phyloP scores from a whole-genome alignment of 306 rosid species.

The Malus orientalis region DNA sequence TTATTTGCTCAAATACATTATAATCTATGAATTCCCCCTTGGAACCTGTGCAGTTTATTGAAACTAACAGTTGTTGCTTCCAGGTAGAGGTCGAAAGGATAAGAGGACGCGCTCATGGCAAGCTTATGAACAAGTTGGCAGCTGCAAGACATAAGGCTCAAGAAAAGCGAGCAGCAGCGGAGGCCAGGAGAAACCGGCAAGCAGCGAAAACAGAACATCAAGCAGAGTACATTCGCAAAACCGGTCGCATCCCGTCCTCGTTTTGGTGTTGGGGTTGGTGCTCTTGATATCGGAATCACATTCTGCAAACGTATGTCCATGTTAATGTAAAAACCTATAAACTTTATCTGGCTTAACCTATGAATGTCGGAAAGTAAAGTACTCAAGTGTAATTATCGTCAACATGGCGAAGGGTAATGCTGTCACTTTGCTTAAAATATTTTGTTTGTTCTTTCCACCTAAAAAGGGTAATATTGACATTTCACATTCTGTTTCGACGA shows the following conservation, averaged over 20 bases:
- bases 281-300: slow-evolving; percentile 20
- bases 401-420: background rate
- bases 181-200: slow-evolving; percentile 56
- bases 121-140: slow-evolving; percentile 78
- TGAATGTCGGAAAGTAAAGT: background rate
- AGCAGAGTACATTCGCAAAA: slow-evolving; percentile 63
- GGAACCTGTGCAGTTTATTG: background rate
- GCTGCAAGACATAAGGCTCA: slow-evolving; percentile 79
- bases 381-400: background rate
- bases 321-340: background rate
- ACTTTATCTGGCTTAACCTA: background rate
- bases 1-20: background rate
- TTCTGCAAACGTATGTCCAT: background rate
- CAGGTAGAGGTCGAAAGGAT: slow-evolving; percentile 91
- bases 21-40: background rate
- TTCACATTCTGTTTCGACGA: background rate
- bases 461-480: background rate
- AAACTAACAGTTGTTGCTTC: slow-evolving; percentile 8
- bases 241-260: slow-evolving; percentile 68
- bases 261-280: slow-evolving; percentile 71
- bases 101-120: slow-evolving; percentile 62
- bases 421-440: background rate
- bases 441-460: background rate
- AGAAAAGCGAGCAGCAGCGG: slow-evolving; percentile 79
- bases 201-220: slow-evolving; percentile 78